Conservation (phyloP, 345 rosid genomes). For the Orychophragmus violaceus region DNA sequence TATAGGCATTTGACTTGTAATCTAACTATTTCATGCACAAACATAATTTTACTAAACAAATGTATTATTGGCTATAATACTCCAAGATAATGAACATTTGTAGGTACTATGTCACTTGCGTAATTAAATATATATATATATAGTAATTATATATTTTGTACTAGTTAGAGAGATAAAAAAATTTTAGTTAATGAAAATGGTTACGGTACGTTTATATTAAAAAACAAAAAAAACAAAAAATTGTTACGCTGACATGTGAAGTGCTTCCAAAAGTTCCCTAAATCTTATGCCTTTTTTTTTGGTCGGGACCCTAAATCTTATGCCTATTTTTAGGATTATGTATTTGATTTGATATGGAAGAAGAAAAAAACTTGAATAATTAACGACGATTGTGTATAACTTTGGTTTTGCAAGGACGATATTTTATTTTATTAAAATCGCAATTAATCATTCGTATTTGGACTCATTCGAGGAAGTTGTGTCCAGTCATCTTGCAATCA, state of each 20-base stretch:
- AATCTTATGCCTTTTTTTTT: constrained; percentile 16
- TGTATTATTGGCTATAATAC: no score
- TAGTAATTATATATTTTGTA: no score
- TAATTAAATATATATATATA: no score
- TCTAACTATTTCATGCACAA: not conserved
- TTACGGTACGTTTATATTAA: no score
- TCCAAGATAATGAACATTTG: no score
- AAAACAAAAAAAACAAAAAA: no score
- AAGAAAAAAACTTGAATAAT: not conserved
- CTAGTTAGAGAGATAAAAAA: not conserved
- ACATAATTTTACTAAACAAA: not conserved
- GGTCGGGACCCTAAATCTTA: no score
- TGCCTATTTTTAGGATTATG: constrained; percentile 11
- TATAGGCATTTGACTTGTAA: constrained; percentile 21
- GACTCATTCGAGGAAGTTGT: constrained; percentile 12
- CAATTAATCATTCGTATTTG: constrained; percentile 16
- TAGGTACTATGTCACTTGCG: no score
- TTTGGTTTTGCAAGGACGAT: not conserved
- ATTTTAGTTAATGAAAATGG: not conserved
- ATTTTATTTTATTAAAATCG: not conserved
- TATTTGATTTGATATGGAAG: not conserved
- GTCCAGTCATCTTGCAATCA: constrained; percentile 4
- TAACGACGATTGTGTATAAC: not conserved
- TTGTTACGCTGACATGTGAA: constrained; percentile 13
- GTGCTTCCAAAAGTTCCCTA: constrained; percentile 26